Percentiles rank a stretch among this genome's conserved stretches.
These are phyloP conservation scores for Alloascoidea hylecoeti DNA, from an alignment of 805 yeast genomes.

Conservation along the genomic window DNA sequence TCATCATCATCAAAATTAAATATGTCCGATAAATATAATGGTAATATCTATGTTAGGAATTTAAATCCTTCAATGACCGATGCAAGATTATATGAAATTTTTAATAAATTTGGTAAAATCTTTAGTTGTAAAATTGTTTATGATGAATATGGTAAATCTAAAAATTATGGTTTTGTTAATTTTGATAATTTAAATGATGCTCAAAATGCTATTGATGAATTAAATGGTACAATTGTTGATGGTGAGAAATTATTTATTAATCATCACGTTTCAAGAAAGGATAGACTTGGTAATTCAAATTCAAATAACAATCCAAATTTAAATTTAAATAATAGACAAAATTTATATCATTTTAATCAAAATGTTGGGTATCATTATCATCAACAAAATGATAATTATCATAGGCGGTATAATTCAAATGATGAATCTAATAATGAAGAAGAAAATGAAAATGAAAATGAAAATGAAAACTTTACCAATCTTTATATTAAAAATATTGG, in stretches of 20 bases:
- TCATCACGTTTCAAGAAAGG: slow-evolving; percentile 1
- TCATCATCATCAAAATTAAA: too few species aligned
- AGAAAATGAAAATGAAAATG: too few species aligned
- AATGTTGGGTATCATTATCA: too few species aligned
- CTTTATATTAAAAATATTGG: background rate
- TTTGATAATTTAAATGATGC: slow-evolving; percentile 81
- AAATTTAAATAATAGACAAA: too few species aligned
- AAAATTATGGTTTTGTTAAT: slow-evolving; percentile 94
- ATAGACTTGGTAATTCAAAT: too few species aligned
- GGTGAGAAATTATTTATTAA: background rate
- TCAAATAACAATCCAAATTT: too few species aligned
- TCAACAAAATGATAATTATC: too few species aligned
- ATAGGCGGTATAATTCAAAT: too few species aligned
- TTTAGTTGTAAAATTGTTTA: slow-evolving; percentile 72
- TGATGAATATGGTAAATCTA: slow-evolving; percentile 78
- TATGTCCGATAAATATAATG: background rate
- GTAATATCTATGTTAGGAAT: slow-evolving; percentile 55
- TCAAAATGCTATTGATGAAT: slow-evolving; percentile 78
- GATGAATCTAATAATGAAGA: too few species aligned
- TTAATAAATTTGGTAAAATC: slow-evolving; percentile 61
- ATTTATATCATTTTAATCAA: too few species aligned
- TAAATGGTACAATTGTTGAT: slow-evolving; percentile 35
- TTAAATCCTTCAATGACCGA: slow-evolving; percentile 43
- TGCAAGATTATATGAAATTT: slow-evolving; percentile 45
- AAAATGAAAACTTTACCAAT: background rate